A percentile compares a stretch with the other conserved stretches of the same genome.
phyloP scores from a whole-genome alignment of 2,329 filamentous ascomycete genomes.

The Cladosporium austrohemisphaericum region DNA sequence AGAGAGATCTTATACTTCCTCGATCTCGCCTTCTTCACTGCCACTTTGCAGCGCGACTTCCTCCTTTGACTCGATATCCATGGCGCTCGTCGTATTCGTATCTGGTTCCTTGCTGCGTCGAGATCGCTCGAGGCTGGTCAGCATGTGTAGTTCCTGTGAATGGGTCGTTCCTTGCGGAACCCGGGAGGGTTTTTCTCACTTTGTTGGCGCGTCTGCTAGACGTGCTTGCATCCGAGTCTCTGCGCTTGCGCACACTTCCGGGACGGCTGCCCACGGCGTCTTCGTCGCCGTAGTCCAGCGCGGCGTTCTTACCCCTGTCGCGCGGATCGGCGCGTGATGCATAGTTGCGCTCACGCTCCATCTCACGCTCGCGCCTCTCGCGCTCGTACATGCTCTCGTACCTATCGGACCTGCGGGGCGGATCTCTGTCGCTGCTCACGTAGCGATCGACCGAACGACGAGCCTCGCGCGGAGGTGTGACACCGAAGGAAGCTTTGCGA shows the following conservation, averaged over 20 bases:
- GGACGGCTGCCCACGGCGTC: constrained; percentile 47
- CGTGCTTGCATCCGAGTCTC: constrained; percentile 55
- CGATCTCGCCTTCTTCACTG: constrained; percentile 97
- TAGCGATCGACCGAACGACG: constrained; percentile 24
- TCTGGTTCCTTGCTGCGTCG: constrained; percentile 23
- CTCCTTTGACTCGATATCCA: constrained; percentile 38
- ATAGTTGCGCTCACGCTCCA: constrained; percentile 84
- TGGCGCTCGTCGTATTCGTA: constrained; percentile 15
- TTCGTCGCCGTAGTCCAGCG: constrained; percentile 83
- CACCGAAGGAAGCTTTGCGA: constrained; percentile 58
- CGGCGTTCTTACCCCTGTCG: constrained; percentile 64
- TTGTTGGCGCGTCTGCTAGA: constrained; percentile 40
- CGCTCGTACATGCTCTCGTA: constrained; percentile 65
- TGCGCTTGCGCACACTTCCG: constrained; percentile 64
- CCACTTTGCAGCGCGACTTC: constrained; percentile 71
- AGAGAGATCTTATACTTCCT: constrained; percentile 56
- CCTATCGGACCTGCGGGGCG: constrained; percentile 27
- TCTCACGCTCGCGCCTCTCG: constrained; percentile 81
- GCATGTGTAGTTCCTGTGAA: no score
- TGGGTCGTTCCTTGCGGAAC: no score
- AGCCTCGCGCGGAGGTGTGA: constrained; percentile 33
- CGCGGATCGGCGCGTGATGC: constrained; percentile 75
- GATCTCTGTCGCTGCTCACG: constrained; percentile 34
- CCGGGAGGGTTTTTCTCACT: no score
- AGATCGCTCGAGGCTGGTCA: constrained; percentile 23